Evolutionary conservation across 768 basidiomycete genomes (phyloP), one percentile per base, ranked within the genome.

Genomic region (Candolleomyces eurysporus): DNA sequence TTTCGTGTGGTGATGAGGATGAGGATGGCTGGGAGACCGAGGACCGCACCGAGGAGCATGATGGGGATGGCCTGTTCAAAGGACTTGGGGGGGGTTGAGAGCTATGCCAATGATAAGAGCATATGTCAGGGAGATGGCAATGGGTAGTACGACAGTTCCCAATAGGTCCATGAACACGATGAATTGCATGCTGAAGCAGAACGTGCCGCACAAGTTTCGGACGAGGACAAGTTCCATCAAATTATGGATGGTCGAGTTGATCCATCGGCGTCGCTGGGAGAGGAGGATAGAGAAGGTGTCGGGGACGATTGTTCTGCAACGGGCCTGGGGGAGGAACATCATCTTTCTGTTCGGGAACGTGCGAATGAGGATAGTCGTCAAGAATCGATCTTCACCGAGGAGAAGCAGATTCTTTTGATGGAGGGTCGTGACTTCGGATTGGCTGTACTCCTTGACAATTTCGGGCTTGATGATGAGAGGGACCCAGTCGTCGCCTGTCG

Each of bases 171-270:
- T 95, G 78, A 96, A 94, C 58, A 98, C 95, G 73, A 98, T 89
- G 74, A 98, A 98, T 73, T 98, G 97, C 96, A 98, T 98, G 76
- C 94, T 97, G 78, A 98, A 98, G 81, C 97, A 99, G 76, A 99
- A 99, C 32, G 96, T 98, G 40, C 97, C 97, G 74, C 97, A 98
- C 16, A 98, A 84, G 71, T 99, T 94, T 65, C 92, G 92, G 45
- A 99, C 97, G 63, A 93, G 87, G 40, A 98, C 93, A 43, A 99
- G 89, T 73, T 99, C 97, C 95, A 98, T 98, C 55, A 99, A 86
- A 73, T 99, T 98, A 79, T 98, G 97, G 55, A 99, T 92, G 0
- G 97, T 98, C 16, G 96, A 98, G 75, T 98, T 98, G 78, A 99
- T 98, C 97, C 97, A 99, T 60, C 97, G 89, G 19, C 97, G 89